Conservation (phyloP, 371 early-diverging fungal species). For the Mucor irregularis region DNA sequence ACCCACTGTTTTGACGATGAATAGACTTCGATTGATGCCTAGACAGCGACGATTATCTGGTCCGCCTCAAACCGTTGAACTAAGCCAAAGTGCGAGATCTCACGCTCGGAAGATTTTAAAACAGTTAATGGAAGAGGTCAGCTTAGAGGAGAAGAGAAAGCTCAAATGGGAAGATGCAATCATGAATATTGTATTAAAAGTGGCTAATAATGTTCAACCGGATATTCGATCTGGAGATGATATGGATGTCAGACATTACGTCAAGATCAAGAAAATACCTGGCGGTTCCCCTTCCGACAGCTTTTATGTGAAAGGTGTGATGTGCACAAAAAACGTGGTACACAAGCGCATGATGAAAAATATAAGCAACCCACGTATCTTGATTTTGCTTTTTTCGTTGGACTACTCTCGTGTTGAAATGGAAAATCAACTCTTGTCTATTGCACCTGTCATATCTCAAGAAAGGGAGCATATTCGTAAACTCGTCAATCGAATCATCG, state of each 20-base stretch:
- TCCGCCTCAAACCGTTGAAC: slow-evolving; percentile 57
- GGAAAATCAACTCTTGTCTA: slow-evolving; percentile 76
- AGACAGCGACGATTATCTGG: slow-evolving; percentile 53
- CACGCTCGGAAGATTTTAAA: slow-evolving; percentile 68
- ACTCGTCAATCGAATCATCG: slow-evolving; percentile 78
- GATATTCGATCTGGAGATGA: slow-evolving; percentile 76
- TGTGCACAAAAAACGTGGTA: slow-evolving; percentile 89
- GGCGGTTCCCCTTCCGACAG: slow-evolving; percentile 83
- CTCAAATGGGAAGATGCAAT: slow-evolving; percentile 80
- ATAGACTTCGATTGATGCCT: slow-evolving; percentile 12
- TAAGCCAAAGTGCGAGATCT: slow-evolving; percentile 65
- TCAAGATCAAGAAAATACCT: slow-evolving; percentile 94
- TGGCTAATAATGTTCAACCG: slow-evolving; percentile 69
- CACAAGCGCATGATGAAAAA: slow-evolving; percentile 85
- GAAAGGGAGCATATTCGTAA: slow-evolving; percentile 83
- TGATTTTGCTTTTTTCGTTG: slow-evolving; percentile 86
- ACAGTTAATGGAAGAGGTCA: slow-evolving; percentile 48
- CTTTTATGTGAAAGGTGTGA: slow-evolving; percentile 83
- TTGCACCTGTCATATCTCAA: slow-evolving; percentile 82
- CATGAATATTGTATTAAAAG: slow-evolving; percentile 67
- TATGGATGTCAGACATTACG: slow-evolving; percentile 88
- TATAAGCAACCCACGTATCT: slow-evolving; percentile 72
- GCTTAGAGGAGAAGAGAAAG: slow-evolving; percentile 30
- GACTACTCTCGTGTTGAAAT: slow-evolving; percentile 85
- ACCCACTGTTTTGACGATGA: background rate